Base-by-base conservation (phyloP, 228 moss, liverwort and hornwort genomes). In the Sphagnum fallax region DNA sequence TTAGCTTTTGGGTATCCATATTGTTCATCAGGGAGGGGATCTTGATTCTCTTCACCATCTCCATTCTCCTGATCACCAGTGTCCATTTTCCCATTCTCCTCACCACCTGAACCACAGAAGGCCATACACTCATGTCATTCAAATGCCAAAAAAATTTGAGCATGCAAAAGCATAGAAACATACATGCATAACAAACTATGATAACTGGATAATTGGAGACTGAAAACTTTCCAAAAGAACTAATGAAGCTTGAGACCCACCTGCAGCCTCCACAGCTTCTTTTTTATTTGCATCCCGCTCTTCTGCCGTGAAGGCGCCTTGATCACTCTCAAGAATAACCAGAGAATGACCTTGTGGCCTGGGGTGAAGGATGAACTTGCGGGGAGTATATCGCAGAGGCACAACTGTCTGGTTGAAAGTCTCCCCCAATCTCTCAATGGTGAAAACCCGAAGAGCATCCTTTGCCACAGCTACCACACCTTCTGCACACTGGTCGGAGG, bases 401-500 rank as follows among this genome's bases (percentile, higher is more conserved):
- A 98, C 79, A 61, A 98, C 89, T 15, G 86, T 94, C 72, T 98
- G 98, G 69, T 98, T 98, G 60, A 98, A 98, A 11, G 98, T 92
- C 75, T 98, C 98, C 49, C 98, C 98, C 60, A 98, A 77, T 74
- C 98, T 82, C 82, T 98, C 98, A 50, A 98, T 88, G 6, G 98
- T 98, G 61, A 98, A 98, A 15, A 98, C 87, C 47, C 92, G 87
- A 62, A 98, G 87, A 4, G 94, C 98, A 80, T 98, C 94, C 65
- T 77, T 67, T 66, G 98, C 98, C 62, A 98, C 98, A 71, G 98
- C 93, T 49, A 98, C 98, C 11, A 98, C 94, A 76, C 98, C 94
- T 82, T 98, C 98, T 67, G 94, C 92, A 72, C 98, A 90, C 80
- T 98, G 98, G 70, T 98, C 98, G 52, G 98, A 98, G 8, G 98